Evolutionary conservation across 2,329 filamentous ascomycete genomes (phyloP), one percentile per base, ranked within the genome.

Genomic region (Trichoderma arundinaceum): DNA sequence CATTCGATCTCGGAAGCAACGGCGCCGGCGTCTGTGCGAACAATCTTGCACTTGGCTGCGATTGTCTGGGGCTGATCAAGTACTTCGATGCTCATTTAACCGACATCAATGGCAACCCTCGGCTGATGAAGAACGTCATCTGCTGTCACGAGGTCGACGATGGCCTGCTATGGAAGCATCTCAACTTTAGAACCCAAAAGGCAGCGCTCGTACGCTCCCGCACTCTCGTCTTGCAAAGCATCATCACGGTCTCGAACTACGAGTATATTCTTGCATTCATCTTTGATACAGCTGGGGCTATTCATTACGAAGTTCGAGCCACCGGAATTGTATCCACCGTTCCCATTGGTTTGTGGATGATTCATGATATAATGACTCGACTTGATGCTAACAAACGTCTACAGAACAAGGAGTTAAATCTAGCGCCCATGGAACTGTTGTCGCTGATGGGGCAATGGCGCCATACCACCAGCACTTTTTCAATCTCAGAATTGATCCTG

Each of bases 391-490:
- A 28, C 22, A 28, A 28, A 2, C 22, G 22, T 28, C 4, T 28
- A 28, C 22, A 28, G 22, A 28, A 28, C 22, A 28, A 28, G 22
- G 22, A 28, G 22, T 28, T 4, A 28, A 28, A 28, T 28, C 22
- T 28, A 28, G 22, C 22, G 22, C 22, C 22, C 22, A 84, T 71
- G 86, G 86, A 4, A 90, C 85, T 41, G 80, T 88, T 2, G 87
- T 91, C 2, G 81, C 82, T 0, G 83, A 84, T 0, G 88, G 88
- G 0, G 85, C 86, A 0, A 74, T 90, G 5, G 88, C 88, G 0
- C 86, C 87, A 22, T 88, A 90, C 72, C 88, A 91, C 67, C 88
- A 91, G 71, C 88, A 91, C 74, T 80, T 91, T 43, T 90, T 91
- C 72, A 83, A 80, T n/a, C 73, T 87, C 35, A 82, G 88, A 0